Base-by-base conservation (phyloP, 2,329 filamentous ascomycete genomes). In the Orbilia ellipsospora region DNA sequence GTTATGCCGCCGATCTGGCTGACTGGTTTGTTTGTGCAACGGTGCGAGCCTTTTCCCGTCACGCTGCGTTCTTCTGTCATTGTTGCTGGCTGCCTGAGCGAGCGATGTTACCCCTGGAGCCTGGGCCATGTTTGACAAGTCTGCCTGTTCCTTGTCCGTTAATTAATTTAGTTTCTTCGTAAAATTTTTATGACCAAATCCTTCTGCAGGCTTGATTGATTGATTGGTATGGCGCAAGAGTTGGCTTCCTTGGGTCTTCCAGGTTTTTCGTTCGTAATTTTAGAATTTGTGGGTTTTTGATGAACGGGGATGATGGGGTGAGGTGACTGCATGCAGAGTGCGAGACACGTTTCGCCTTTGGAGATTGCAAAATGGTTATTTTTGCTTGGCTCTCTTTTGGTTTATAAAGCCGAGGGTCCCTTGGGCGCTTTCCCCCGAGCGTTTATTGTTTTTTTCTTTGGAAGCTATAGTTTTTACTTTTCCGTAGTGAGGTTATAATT, bases 41-140 rank as follows among this genome's bases (percentile, higher is more conserved):
- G 5, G 31, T 36, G 31, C 10, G 5, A 36, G 31, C 6, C 10
- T 36, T 36, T 7, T 7, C 31, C 31, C 10, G 31, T 36, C 28
- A 36, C 10, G 1, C 1, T 36, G 31, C 1, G 31, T 23, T 23
- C 31, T 36, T 2, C 31, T 45, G 18, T 23, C 4, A 23, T 23
- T 23, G 23, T 23, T 23, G 23, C 23, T 13, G 60, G 50, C 60
- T 63, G 60, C 60, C 45, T 54, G 60, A 18, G 26, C 20, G 44
- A 62, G 44, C 5, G 44, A 52, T 23, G 48, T 52, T 62, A 40
- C 55, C 55, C 55, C 55, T 45, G 40, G 40, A 40, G 31, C 55
- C 40, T 59, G 2, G 31, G 40, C 40, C 40, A 7, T 59, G 31
- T 59, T 59, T 59, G 40, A 42, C 52, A 55, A 23, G 42, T 16